Percentiles rank a stretch among this genome's conserved stretches.
Evolutionary conservation across 495 filamentous ascomycete genomes (phyloP).

Genomic region (Penicillium ochrochloron): DNA sequence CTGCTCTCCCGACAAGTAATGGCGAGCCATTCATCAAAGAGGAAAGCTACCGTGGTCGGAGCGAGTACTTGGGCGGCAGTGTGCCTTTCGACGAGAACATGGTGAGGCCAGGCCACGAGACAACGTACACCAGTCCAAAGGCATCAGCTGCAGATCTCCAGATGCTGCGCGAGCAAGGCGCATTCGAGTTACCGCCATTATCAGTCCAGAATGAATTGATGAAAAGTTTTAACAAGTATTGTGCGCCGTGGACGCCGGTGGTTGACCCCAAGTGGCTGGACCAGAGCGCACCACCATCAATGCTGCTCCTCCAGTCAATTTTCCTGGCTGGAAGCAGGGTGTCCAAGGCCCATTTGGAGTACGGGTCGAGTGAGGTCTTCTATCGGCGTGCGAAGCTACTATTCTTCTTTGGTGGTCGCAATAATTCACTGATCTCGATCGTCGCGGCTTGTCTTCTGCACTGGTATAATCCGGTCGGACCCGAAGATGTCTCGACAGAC

Average conservation of each 20-base stretch:
- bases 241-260: conserved; percentile 35
- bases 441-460: conserved; percentile 37
- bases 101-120: conserved; percentile 36
- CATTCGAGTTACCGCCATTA: conserved; percentile 33
- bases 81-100: conserved; percentile 41
- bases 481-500: conserved; percentile 37
- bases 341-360: conserved; percentile 35
- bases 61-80: conserved; percentile 36
- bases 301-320: conserved; percentile 35
- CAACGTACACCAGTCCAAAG: conserved; percentile 34
- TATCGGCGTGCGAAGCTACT: conserved; percentile 36
- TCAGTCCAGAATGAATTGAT: conserved; percentile 34
- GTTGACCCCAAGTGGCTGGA: conserved; percentile 36
- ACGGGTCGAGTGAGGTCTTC: conserved; percentile 37
- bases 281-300: conserved; percentile 28
- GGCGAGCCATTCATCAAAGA: conserved; percentile 33
- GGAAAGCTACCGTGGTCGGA: conserved; percentile 38
- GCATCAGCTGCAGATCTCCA: conserved; percentile 31
- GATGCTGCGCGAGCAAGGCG: conserved; percentile 36
- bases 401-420: conserved; percentile 37
- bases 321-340: conserved; percentile 35
- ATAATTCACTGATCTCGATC: conserved; percentile 34
- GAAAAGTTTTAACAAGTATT: conserved; percentile 33
- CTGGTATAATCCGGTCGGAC: conserved; percentile 39
- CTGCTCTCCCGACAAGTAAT: conserved; percentile 9